These are phyloP conservation scores for Rosa multiflora DNA, from an alignment of 306 rosid species.

Conservation along the genomic window DNA sequence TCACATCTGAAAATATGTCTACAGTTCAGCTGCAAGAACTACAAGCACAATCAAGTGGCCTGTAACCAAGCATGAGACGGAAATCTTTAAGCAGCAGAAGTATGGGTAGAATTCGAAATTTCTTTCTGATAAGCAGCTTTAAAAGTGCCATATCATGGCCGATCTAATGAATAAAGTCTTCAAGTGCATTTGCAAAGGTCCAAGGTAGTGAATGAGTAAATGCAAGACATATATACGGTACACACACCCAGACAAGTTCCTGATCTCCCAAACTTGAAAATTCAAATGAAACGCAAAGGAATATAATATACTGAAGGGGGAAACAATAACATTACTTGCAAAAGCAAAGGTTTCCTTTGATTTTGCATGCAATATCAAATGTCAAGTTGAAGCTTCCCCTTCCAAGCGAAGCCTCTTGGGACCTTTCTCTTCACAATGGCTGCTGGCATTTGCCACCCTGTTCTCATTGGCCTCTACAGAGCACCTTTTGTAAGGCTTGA, in stretches of 20 bases:
- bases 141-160: constrained; percentile 33
- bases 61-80: background rate
- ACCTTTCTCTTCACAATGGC: constrained; percentile 69
- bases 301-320: constrained; percentile 6
- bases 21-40: background rate
- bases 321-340: constrained; percentile 32
- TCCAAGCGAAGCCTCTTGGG: constrained; percentile 76
- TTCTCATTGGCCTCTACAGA: constrained; percentile 71
- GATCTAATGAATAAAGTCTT: constrained; percentile 38
- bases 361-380: constrained; percentile 45
- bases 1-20: background rate
- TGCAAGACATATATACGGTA: constrained; percentile 45
- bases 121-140: background rate
- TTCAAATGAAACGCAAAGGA: constrained; percentile 26
- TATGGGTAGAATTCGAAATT: background rate
- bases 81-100: background rate
- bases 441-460: constrained; percentile 39
- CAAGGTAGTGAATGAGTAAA: constrained; percentile 41
- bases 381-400: constrained; percentile 58
- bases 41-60: background rate
- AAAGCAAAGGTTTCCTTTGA: constrained; percentile 47
- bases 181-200: constrained; percentile 38
- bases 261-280: constrained; percentile 36
- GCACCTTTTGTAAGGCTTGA: constrained; percentile 95
- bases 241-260: constrained; percentile 65